phyloP scores from a whole-genome alignment of 345 rosid species.

The Moricandia moricandioides region DNA sequence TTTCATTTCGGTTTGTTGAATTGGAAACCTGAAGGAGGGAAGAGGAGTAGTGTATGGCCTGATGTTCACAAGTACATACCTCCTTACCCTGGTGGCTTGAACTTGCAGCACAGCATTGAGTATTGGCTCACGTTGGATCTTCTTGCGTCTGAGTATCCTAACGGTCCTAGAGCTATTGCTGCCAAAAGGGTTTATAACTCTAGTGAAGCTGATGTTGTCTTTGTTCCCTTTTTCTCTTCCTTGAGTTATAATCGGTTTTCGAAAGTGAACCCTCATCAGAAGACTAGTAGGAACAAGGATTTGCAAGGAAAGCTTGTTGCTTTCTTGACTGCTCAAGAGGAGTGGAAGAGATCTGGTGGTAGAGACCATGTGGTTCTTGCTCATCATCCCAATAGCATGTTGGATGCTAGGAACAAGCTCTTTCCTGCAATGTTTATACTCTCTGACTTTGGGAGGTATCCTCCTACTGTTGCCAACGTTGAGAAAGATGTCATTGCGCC shows the following conservation, averaged over 20 bases:
- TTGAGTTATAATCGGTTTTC: constrained; percentile 76
- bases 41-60: constrained; percentile 63
- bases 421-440: constrained; percentile 86
- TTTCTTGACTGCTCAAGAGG: constrained; percentile 55
- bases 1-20: constrained; percentile 85
- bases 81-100: constrained; percentile 81
- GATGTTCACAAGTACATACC: constrained; percentile 61
- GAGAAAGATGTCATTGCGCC: constrained; percentile 94
- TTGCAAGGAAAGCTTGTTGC: constrained; percentile 71
- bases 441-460: constrained; percentile 92
- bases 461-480: constrained; percentile 78
- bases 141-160: constrained; percentile 65
- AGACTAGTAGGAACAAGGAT: constrained; percentile 54
- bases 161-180: constrained; percentile 42
- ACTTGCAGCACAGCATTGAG: constrained; percentile 92
- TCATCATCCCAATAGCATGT: constrained; percentile 97
- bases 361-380: constrained; percentile 78
- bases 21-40: constrained; percentile 61
- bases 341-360: constrained; percentile 85
- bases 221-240: constrained; percentile 90
- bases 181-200: constrained; percentile 75
- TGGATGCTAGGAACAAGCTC: constrained; percentile 69
- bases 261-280: constrained; percentile 65
- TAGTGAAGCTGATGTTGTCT: constrained; percentile 78
- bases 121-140: constrained; percentile 96